These are phyloP conservation scores for Talinum fruticosum DNA, from an alignment of 148 eudicot species.

Conservation along the genomic window DNA sequence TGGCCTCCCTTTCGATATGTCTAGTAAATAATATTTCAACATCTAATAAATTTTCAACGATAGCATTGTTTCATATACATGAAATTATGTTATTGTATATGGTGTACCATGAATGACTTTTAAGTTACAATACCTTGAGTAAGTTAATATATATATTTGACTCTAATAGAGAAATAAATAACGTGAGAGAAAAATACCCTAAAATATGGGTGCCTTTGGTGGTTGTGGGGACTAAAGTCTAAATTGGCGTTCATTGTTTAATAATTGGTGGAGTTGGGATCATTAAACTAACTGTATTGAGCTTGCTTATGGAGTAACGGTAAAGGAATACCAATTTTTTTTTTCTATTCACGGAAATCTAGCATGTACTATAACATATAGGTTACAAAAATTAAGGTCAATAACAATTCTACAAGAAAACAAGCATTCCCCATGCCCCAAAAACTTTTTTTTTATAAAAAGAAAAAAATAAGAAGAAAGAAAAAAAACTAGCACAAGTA, in stretches of 20 bases:
- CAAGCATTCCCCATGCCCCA: background rate
- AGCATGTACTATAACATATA: background rate
- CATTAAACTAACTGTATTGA: background rate
- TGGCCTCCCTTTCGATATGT: too few species aligned
- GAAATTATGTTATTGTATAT: too few species aligned
- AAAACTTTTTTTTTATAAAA: too few species aligned
- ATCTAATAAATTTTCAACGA: too few species aligned
- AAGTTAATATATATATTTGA: too few species aligned
- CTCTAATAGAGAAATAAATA: too few species aligned
- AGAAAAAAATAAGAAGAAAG: background rate
- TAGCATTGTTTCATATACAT: too few species aligned
- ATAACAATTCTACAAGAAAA: background rate
- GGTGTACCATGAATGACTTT: too few species aligned
- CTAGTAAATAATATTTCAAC: too few species aligned
- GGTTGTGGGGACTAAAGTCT: background rate
- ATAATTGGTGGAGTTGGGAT: background rate
- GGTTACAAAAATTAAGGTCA: background rate
- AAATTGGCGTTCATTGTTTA: background rate
- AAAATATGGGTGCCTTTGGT: too few species aligned
- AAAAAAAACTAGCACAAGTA: too few species aligned
- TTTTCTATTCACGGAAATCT: background rate
- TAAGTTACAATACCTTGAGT: too few species aligned
- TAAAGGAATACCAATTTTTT: background rate
- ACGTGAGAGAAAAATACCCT: background rate
- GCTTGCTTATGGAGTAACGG: constrained; percentile 4